Conservation (phyloP, 305 asterid species). For the Salvia sclarea region DNA sequence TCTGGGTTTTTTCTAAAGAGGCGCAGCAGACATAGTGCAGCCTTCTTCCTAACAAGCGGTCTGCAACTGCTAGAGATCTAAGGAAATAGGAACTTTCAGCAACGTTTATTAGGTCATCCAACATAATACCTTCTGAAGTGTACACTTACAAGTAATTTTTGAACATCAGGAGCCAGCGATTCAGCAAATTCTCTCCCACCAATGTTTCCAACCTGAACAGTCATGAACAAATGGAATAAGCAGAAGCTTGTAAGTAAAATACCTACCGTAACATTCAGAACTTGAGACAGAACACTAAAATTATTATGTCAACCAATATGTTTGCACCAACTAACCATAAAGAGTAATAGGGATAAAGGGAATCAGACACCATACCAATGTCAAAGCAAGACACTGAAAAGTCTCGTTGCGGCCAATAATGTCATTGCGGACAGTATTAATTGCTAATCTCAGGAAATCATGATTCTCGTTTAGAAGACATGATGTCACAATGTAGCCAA, state of each 20-base stretch:
- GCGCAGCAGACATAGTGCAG: slow-evolving; percentile 95
- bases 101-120: slow-evolving; percentile 26
- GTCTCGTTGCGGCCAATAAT: slow-evolving; percentile 99
- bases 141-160: slow-evolving; percentile 86
- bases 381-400: slow-evolving; percentile 95
- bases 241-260: slow-evolving; percentile 13
- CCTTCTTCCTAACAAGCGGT: slow-evolving; percentile 99
- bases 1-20: slow-evolving; percentile 96
- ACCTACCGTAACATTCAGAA: slow-evolving; percentile 13
- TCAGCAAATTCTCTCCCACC: slow-evolving; percentile 99
- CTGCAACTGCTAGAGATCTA: slow-evolving; percentile 97
- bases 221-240: slow-evolving; percentile 29
- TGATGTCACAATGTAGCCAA: slow-evolving; percentile 96
- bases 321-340: slow-evolving; percentile 20
- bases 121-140: slow-evolving; percentile 33
- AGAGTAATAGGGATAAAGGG: slow-evolving; percentile 20
- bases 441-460: slow-evolving; percentile 93
- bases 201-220: slow-evolving; percentile 91
- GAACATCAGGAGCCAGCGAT: slow-evolving; percentile 99
- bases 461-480: slow-evolving; percentile 98
- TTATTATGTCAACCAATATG: slow-evolving; percentile 25
- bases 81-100: slow-evolving; percentile 43
- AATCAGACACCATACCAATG: slow-evolving; percentile 62
- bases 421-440: slow-evolving; percentile 96
- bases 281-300: slow-evolving; percentile 18